Evolutionary conservation across 1,284 basidiomycete species (phyloP), one percentile per base, ranked within the genome.

Genomic region (Ceratobasidium sp.): DNA sequence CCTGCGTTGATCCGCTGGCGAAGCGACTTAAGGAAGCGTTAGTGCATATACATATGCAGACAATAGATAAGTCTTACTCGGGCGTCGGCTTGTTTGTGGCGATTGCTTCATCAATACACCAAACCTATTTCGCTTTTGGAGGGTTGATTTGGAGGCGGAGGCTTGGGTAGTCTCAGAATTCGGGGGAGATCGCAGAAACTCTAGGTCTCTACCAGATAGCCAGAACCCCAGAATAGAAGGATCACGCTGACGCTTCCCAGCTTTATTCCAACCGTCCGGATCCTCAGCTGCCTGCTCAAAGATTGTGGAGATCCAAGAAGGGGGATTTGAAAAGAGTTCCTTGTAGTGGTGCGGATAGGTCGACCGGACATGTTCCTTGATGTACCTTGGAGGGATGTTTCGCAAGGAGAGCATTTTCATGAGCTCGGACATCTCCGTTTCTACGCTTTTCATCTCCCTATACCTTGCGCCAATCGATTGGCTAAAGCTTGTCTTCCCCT

Each of bases 301-400:
- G 18, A 71, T 76, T 49, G 52, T 63, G 18, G 13, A 74, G 41
- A 87, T 81, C 86, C 86, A 88, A 8, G 21, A 30, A 0, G 86
- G 85, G 0, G 84, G 83, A 9, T 77, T 58, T 0, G 72, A 18
- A 30, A 71, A 71, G 13, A 89, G 75, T 26, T 79, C 79, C 16
- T 81, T 80, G 47, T 80, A 79, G 35, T 87, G 85, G 21, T 84
- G 83, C 0, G 87, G 85, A 75, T 85, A 80, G 6, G 80, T 78
- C 1, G 80, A 74, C 7, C 79, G 73, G 1, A 90, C 77, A 76
- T 85, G 83, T 0, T 80, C 74, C 23, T 79, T 71, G 46, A 89
- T 80, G 57, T 84, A 79, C 0, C 80, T 76, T 0, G 82, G 82
- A 23, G 83, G 79, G n/a, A 86, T 77, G 18, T 81, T 72, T 2